A percentile compares a stretch with the other conserved stretches of the same genome.
These are phyloP conservation scores for Lenzites betulinus DNA, from an alignment of 768 basidiomycete species.

Conservation along the genomic window DNA sequence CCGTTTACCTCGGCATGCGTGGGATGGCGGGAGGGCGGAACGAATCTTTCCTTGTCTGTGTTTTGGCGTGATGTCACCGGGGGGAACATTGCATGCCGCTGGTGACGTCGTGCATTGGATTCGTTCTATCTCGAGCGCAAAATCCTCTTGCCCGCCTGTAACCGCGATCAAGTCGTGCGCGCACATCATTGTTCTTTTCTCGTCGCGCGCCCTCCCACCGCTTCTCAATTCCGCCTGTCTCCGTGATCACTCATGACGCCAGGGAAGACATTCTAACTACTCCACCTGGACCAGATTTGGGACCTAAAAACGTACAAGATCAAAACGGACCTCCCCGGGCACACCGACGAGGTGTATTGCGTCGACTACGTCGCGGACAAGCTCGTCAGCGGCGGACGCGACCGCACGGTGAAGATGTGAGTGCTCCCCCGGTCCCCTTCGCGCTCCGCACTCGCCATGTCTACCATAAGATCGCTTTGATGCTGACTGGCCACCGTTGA, in stretches of 20 bases:
- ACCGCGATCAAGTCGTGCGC: background rate
- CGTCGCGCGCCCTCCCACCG: background rate
- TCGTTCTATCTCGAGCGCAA: background rate
- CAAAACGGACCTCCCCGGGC: constrained; percentile 90
- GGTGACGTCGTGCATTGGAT: background rate
- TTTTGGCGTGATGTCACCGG: background rate
- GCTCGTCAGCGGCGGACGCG: constrained; percentile 95
- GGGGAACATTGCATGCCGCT: background rate
- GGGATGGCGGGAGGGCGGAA: no score
- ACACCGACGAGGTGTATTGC: constrained; percentile 98
- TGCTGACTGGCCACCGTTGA: constrained; percentile 1
- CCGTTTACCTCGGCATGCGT: no score
- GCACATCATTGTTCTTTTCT: background rate
- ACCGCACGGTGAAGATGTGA: constrained; percentile 91
- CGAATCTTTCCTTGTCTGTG: background rate
- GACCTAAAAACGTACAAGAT: constrained; percentile 96
- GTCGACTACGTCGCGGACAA: constrained; percentile 99
- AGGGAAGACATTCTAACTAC: background rate
- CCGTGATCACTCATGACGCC: no score
- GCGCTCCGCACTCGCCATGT: background rate
- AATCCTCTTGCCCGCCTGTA: background rate
- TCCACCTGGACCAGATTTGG: constrained; percentile 68
- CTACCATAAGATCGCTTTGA: background rate
- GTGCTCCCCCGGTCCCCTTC: no score
- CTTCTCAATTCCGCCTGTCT: no score